These are phyloP conservation scores for Penicillium mononematosum DNA, from an alignment of 495 filamentous ascomycete genomes.

Conservation along the genomic window DNA sequence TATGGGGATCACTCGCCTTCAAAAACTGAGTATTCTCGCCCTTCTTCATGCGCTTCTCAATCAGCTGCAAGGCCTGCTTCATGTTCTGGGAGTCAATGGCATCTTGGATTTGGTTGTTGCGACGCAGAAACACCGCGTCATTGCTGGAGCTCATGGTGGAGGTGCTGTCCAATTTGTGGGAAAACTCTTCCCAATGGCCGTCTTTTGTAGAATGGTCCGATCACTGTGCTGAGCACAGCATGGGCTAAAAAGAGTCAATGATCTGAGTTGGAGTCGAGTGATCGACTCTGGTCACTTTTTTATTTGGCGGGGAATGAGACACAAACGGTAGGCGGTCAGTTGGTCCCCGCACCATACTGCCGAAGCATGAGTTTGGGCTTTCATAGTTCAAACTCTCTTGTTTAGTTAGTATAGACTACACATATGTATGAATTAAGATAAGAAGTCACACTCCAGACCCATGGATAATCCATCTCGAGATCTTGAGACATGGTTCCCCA, in stretches of 20 bases:
- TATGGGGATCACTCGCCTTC: constrained; percentile 26
- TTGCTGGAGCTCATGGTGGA: constrained; percentile 36
- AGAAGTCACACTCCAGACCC: background rate
- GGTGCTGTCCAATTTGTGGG: background rate
- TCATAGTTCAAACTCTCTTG: background rate
- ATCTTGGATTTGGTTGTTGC: constrained; percentile 58
- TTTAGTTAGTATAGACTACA: background rate
- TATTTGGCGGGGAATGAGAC: constrained; percentile 32
- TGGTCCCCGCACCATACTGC: constrained; percentile 9
- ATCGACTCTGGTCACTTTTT: constrained; percentile 15
- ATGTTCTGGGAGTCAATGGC: constrained; percentile 55
- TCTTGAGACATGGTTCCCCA: no score
- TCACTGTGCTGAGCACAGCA: constrained; percentile 37
- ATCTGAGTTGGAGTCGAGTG: constrained; percentile 7
- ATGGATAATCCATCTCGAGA: background rate
- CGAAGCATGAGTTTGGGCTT: background rate
- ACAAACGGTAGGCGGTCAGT: constrained; percentile 28
- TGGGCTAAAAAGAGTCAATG: constrained; percentile 12
- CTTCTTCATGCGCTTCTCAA: constrained; percentile 61
- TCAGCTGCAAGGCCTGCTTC: constrained; percentile 59
- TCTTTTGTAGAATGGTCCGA: constrained; percentile 1
- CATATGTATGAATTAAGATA: background rate
- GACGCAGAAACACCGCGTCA: constrained; percentile 50
- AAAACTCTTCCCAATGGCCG: background rate
- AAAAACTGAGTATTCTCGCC: constrained; percentile 52